Evolutionary conservation across 164 flowering plant species (phyloP).

Genomic region (Platanus orientalis): DNA sequence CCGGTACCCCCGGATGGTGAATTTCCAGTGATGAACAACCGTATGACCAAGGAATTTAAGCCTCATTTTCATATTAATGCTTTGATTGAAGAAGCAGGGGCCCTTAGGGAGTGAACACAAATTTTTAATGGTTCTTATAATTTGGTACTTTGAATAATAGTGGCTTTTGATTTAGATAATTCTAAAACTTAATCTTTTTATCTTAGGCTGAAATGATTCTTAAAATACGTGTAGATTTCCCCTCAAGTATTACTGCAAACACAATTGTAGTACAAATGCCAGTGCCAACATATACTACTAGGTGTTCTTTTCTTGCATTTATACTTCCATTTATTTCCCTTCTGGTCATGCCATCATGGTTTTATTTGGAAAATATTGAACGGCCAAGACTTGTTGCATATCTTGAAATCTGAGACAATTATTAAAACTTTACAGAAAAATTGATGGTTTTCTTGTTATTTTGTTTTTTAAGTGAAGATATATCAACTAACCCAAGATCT

Average conservation of each 20-base stretch:
- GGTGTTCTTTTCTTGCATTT: constrained; percentile 35
- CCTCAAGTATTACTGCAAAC: constrained; percentile 77
- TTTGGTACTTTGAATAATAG: not conserved
- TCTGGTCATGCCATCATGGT: not conserved
- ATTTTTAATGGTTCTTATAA: not conserved
- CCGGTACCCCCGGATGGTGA: constrained; percentile 98
- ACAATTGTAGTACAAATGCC: constrained; percentile 80
- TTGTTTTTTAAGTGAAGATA: no score
- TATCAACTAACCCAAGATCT: no score
- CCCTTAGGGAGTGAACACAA: constrained; percentile 56
- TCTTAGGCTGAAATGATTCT: constrained; percentile 85
- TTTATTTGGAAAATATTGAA: no score
- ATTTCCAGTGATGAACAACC: constrained; percentile 96
- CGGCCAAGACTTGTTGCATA: no score
- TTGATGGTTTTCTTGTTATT: no score
- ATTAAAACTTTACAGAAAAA: no score
- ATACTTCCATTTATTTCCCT: not conserved
- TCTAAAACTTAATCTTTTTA: not conserved
- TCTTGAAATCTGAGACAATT: no score
- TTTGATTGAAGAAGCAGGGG: constrained; percentile 88
- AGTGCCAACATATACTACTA: constrained; percentile 71
- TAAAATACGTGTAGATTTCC: constrained; percentile 78
- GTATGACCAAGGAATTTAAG: constrained; percentile 93
- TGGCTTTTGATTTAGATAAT: not conserved
- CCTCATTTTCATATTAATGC: constrained; percentile 86